Base-by-base conservation (phyloP, 805 yeast species). In the Hanseniaspora meyeri region DNA sequence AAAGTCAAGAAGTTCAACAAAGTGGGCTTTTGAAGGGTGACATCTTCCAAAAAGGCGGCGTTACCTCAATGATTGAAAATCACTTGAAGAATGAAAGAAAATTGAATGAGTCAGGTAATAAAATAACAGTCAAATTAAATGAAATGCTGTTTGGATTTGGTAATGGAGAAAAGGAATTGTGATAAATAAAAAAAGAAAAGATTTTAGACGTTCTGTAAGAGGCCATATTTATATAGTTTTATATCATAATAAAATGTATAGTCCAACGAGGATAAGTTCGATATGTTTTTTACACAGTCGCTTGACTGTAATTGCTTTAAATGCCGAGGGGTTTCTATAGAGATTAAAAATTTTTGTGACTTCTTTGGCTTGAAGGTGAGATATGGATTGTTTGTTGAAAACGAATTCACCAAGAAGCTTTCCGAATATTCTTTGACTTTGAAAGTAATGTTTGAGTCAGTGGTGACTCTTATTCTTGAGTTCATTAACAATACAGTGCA, bases 141-240 rank as follows among this genome's bases (percentile, higher is more conserved):
- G 47, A 45, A 12, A 24, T 53, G n/a, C 39, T 53, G 31, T 53
- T 53, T 53, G 57, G 57, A 16, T 53, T 53, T 27, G 39, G 49
- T 3, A 46, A 39, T 53, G 51, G 51, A 2, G 57, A 39, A 4
- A 46, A 31, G 42, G 36, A 46, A 9, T 34, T 46, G 10, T 46
- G 17, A 32, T 27, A 8, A 16, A 34, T 11, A 34, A 4, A 34
- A 12, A 34, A 34, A 12, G 2, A 11, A 11, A 11, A 11, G 37
- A 12, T 10, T 20, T 10, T 42, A 42, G 14, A 24, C 12, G 16
- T 24, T n/a, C 31, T 42, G 27, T 11, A 24, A n/a, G 27, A 52
- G 24, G 19, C 32, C 19, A 24, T 36, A 27, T 46, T 29, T 45
- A 20, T 51, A 52, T n/a, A 29, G 16, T 24, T 29, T 43, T 4